Base-by-base conservation (phyloP, 371 early-diverging fungal species). In the Circinella minor region DNA sequence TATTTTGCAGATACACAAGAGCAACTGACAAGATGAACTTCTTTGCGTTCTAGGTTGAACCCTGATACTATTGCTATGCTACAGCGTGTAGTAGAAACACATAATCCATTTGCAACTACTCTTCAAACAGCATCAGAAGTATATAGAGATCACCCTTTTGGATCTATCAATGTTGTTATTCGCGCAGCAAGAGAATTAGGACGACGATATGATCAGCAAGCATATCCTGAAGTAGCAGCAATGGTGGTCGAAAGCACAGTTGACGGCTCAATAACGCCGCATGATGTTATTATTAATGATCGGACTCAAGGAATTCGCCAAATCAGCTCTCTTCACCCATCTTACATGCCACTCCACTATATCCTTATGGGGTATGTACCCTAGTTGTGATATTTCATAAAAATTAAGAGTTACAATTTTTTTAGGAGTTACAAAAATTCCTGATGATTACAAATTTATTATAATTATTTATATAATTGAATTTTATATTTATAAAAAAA, bases 1-100 rank as follows among this genome's bases (percentile, higher is more conserved):
- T 60, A 60, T 37, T 60, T 60, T 60, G 60, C 60, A 4, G 60
- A 60, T 60, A 60, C 60, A 36, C 11, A 60, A 13, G 60, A 60
- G 7, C 60, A 60, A 37, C 27, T 60, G 60, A 20, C 60, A 6
- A 10, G 60, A 36, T 4, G 60, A 27, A 15, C 17, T 36, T 13
- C 60, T 27, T 36, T 60, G 36, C 20, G 10, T 37, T 60, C 60
- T n/a, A 27, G 60, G 4, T 60, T 60, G 60, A 60, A 60, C 20
- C 34, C 4, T 7, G 38, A 60, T 15, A 37, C 60, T 4, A 60
- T 60, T 15, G 20, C 18, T 27, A 27, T 60, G 8, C 5, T 60
- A 10, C 60, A 60, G 27, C 34, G 15, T 4, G 38, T 60, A 36
- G 27, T 60, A 4, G 38, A 60, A 15, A 10, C 4, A 4, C 36